Percentiles rank a stretch among this genome's conserved stretches.
Conservation (phyloP, 1,139 yeast genomes). For the Lodderomyces oxycetoniae region DNA sequence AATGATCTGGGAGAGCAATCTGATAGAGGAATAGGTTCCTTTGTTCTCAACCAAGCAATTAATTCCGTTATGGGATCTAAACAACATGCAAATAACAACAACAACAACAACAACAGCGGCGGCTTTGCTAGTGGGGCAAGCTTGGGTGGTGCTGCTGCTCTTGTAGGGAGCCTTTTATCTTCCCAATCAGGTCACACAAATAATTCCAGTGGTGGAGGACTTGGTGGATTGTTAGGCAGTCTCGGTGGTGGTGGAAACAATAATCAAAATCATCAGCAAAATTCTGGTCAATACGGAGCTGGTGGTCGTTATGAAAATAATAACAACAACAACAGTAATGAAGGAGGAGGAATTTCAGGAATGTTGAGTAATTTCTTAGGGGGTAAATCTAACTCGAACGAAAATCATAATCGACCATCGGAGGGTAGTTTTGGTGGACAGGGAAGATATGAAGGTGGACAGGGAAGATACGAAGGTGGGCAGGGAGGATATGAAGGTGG, state of each 20-base stretch:
- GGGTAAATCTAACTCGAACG: no score
- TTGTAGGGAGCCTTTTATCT: constrained; percentile 12
- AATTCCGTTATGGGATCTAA: constrained; percentile 8
- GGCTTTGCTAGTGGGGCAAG: constrained; percentile 5
- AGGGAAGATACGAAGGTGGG: no score
- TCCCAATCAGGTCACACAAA: constrained; percentile 2
- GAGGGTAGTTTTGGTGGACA: no score
- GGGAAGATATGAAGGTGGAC: no score
- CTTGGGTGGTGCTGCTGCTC: constrained; percentile 10
- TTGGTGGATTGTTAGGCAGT: constrained; percentile 9
- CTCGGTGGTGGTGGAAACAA: constrained; percentile 9
- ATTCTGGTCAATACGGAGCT: constrained; percentile 6
- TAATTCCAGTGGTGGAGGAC: constrained; percentile 7
- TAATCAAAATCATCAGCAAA: not conserved
- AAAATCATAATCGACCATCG: no score
- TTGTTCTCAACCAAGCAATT: constrained; percentile 14
- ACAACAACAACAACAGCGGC: not conserved
- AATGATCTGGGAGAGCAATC: constrained; percentile 8
- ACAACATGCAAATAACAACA: constrained; percentile 4
- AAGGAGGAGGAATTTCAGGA: constrained; percentile 1
- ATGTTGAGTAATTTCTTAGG: not conserved
- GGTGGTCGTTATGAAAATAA: not conserved
- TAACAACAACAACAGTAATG: not conserved
- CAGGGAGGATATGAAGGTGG: no score
- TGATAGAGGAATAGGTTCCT: constrained; percentile 14